Percentiles rank a stretch among this genome's conserved stretches.
These are phyloP conservation scores for Amaranthus tricolor DNA, from an alignment of 179 eudicot species.

Conservation along the genomic window DNA sequence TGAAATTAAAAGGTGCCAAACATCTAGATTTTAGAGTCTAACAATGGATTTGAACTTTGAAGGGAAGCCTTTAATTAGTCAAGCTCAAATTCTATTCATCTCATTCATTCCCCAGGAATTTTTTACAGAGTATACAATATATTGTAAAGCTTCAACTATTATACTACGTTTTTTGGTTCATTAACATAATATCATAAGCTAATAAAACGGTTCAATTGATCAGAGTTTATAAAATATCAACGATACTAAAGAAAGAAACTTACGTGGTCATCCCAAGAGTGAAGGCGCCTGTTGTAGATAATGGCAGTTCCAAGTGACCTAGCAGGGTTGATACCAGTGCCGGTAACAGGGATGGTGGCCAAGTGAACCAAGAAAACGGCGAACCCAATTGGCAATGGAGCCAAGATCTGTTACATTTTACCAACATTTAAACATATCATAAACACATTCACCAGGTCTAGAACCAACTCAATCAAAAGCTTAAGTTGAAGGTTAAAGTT, in stretches of 20 bases:
- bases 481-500: not conserved
- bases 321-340: constrained; percentile 10
- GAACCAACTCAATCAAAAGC: not conserved
- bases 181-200: too few species aligned
- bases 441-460: not conserved
- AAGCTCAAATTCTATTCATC: too few species aligned
- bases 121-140: too few species aligned
- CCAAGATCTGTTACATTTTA: constrained; percentile 12
- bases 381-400: constrained; percentile 23
- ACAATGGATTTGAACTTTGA: too few species aligned
- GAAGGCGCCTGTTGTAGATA: not conserved
- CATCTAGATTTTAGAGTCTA: too few species aligned
- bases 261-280: constrained; percentile 3
- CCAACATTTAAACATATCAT: not conserved
- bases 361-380: constrained; percentile 16
- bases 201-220: too few species aligned
- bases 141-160: too few species aligned
- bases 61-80: too few species aligned
- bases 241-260: not conserved
- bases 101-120: too few species aligned
- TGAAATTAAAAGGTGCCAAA: too few species aligned
- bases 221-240: too few species aligned
- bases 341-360: constrained; percentile 10
- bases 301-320: constrained; percentile 12
- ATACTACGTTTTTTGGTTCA: too few species aligned